Evolutionary conservation across 2,329 filamentous ascomycete species (phyloP), one percentile per base, ranked within the genome.

Genomic region (Thielaviopsis punctulata): DNA sequence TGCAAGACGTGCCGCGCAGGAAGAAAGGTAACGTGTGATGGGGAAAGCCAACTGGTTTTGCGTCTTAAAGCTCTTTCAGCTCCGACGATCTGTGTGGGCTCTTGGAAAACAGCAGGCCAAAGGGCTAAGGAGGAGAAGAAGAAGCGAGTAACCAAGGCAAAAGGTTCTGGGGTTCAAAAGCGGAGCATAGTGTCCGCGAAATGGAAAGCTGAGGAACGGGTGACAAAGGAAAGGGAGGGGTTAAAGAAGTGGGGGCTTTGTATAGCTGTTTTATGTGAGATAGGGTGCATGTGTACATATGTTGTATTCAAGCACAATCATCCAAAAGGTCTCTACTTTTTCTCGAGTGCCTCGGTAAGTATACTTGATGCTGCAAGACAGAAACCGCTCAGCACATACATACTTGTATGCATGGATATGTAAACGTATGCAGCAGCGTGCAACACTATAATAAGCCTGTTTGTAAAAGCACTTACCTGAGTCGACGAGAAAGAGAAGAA

Each of bases 391-490:
- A 33, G 30, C 4, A 33, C 30, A 33, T 33, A 33, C n/a, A n/a
- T n/a, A n/a, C n/a, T n/a, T n/a, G n/a, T n/a, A n/a, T 33, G 30
- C 30, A 33, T 33, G 10, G 30, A 33, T 33, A 9, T 33, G 30
- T 33, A 33, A 33, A 13, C 10, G 25, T 10, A 27, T 27, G 10
- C 25, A 27, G 25, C 30, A 13, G 9, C 15, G 30, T 33, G 30
- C 30, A 12, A 13, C 30, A 33, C 30, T n/a, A n/a, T n/a, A 12
- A 13, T 33, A 33, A 33, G 30, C 30, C 30, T 33, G 30, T 49
- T 19, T 44, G 41, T 44, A 15, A 43, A 43, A 19, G 21, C 18
- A 54, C 45, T n/a, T n/a, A 48, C 53, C 51, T 56, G 51, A 7
- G 13, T 43, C 21, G 8, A 4, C 3, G 30, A 33, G 9, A 33